A percentile compares a stretch with the other conserved stretches of the same genome.
These are phyloP conservation scores for Aspergillus novofumigatus DNA, from an alignment of 2,329 filamentous ascomycete species.

Conservation along the genomic window DNA sequence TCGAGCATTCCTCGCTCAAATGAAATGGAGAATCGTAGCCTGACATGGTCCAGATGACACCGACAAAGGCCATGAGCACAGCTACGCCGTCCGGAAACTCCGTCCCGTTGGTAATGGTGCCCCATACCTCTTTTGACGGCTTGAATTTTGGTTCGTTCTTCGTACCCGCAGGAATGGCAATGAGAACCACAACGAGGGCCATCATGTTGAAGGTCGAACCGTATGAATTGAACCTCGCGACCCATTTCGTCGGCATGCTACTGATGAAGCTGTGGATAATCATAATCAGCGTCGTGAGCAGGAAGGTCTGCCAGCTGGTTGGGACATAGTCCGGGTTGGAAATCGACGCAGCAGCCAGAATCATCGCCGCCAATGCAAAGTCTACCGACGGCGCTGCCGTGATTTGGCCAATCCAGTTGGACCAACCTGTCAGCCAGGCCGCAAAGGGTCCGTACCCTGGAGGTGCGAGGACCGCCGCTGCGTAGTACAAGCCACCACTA, in stretches of 20 bases:
- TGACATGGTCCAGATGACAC: conserved; percentile 66
- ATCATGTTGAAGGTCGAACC: conserved; percentile 69
- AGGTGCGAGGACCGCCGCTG: conserved; percentile 65
- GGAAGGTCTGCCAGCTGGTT: conserved; percentile 62
- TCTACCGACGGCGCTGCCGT: conserved; percentile 64
- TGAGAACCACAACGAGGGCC: conserved; percentile 61
- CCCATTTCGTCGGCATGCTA: conserved; percentile 66
- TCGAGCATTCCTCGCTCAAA: conserved; percentile 70
- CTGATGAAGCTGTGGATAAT: conserved; percentile 63
- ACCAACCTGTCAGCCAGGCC: conserved; percentile 67
- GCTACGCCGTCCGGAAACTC: conserved; percentile 64
- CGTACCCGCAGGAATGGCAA: conserved; percentile 62
- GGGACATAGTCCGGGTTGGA: conserved; percentile 62
- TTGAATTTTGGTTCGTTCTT: conserved; percentile 57
- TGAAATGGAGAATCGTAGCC: conserved; percentile 69
- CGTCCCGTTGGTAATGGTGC: conserved; percentile 61
- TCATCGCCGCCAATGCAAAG: conserved; percentile 65
- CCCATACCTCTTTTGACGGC: conserved; percentile 58
- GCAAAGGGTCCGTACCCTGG: conserved; percentile 62
- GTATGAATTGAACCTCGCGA: conserved; percentile 65
- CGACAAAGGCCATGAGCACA: conserved; percentile 67
- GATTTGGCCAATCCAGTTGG: conserved; percentile 65
- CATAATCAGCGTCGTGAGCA: conserved; percentile 65
- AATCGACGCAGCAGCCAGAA: conserved; percentile 66
- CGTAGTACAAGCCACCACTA: conserved; percentile 68